These are phyloP conservation scores for Penicillium psychrofluorescens DNA, from an alignment of 495 filamentous ascomycete genomes.

Conservation along the genomic window DNA sequence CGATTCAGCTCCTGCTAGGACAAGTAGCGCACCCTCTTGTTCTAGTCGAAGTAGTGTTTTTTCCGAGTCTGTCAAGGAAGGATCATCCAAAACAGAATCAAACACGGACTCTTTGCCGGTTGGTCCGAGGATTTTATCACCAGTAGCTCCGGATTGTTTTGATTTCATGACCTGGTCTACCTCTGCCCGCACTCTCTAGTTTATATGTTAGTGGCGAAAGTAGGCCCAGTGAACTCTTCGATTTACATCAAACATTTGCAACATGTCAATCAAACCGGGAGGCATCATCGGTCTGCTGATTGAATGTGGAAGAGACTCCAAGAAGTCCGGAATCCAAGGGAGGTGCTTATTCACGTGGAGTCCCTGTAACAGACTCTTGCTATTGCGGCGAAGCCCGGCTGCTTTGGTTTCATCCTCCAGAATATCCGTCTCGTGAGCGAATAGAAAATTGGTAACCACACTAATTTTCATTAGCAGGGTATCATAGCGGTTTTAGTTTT, in stretches of 20 bases:
- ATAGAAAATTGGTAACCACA: constrained; percentile 31
- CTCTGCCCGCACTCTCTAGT: constrained; percentile 28
- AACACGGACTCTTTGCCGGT: constrained; percentile 25
- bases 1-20: constrained; percentile 28
- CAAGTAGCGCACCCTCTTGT: constrained; percentile 29
- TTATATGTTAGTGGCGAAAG: constrained; percentile 8
- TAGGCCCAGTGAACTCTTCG: not conserved
- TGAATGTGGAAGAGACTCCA: constrained; percentile 27
- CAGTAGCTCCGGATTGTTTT: constrained; percentile 16
- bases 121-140: constrained; percentile 9
- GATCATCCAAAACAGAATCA: constrained; percentile 24
- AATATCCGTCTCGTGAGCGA: constrained; percentile 24
- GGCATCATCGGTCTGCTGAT: constrained; percentile 33
- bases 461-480: constrained; percentile 19
- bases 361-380: constrained; percentile 25
- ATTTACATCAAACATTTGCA: constrained; percentile 29
- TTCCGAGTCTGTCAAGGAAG: constrained; percentile 22
- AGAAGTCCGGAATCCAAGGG: constrained; percentile 28
- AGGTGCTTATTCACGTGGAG: constrained; percentile 35
- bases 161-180: constrained; percentile 22
- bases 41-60: constrained; percentile 28
- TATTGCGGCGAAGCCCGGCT: constrained; percentile 24
- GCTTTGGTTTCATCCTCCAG: constrained; percentile 27
- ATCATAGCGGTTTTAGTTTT: not conserved
- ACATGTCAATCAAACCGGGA: constrained; percentile 30